Evolutionary conservation across 371 early-diverging fungal species (phyloP), one percentile per base, ranked within the genome.

Genomic region (Actinomortierella ambigua): DNA sequence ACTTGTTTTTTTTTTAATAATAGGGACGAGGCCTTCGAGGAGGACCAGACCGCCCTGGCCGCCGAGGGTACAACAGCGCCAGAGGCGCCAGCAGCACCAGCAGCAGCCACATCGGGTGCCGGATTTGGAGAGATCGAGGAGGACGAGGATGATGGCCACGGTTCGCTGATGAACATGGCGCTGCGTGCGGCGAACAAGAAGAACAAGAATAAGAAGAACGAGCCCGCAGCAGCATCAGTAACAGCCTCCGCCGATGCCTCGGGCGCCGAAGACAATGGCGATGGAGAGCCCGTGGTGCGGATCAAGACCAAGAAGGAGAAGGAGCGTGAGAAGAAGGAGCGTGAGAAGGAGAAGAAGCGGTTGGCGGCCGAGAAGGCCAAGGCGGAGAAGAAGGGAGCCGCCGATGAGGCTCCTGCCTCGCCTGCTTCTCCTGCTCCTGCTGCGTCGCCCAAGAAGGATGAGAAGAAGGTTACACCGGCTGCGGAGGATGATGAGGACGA

Each of bases 241-340:
- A 58, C 51, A 2, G 51, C 48, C 14, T 39, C 44, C 9, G 52
- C 6, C 2, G 9, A 27, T 14, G 50, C 24, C 14, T 27, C 39
- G 13, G 24, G 27, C 7, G 51, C 51, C 3, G 57, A 46, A 14
- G 59, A 61, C 17, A 52, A 57, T 26, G 56, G 59, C 11, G 68
- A 49, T 48, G 76, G 34, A 8, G 84, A 70, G 53, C 69, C 80
- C 18, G 66, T 57, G n/a, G 54, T 67, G 59, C 75, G 62, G 28
- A 77, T 86, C 60, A 84, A 84, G 65, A 76, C 82, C 3, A 77
- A 80, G 66, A 86, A 85, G 76, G 84, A 87, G 56, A 85, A 85
- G 68, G 86, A 87, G 75, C 81, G 81, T 52, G 84, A 83, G 51
- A 82, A 85, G 69, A 71, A 79, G 64, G 77, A 81, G 52, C 62